Evolutionary conservation across 1,139 yeast species (phyloP).

Genomic region (Pneumocystis wakefieldiae): DNA sequence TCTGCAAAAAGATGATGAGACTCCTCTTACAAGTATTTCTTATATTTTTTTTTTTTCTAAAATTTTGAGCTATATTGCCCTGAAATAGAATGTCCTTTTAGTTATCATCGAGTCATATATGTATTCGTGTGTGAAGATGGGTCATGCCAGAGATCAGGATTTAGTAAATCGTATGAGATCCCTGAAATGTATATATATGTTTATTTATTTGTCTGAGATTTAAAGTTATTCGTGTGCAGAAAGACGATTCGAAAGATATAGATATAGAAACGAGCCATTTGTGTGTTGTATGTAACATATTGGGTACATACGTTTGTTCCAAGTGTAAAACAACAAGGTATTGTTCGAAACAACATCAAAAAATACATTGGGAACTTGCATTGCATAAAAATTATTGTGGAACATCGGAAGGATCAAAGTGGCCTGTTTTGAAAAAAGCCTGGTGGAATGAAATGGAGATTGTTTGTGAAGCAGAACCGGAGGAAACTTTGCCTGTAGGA

Average conservation of each 20-base stretch:
- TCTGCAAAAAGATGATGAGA: not conserved
- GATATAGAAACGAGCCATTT: slow-evolving; percentile 1
- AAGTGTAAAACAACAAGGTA: not conserved
- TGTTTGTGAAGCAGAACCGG: slow-evolving; percentile 7
- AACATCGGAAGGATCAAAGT: not conserved
- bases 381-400: not conserved
- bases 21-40: not conserved
- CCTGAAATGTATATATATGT: not conserved
- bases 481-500: not conserved
- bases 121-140: slow-evolving; percentile 9
- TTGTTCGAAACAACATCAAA: not conserved
- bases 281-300: not conserved
- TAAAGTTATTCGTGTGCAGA: slow-evolving; percentile 1
- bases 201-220: not conserved
- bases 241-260: slow-evolving; percentile 1
- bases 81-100: slow-evolving; percentile 3
- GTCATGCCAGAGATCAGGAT: slow-evolving; percentile 6
- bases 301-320: not conserved
- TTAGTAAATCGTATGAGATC: slow-evolving; percentile 5
- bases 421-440: not conserved
- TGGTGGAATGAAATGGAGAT: slow-evolving; percentile 7
- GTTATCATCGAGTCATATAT: slow-evolving; percentile 8
- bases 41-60: not conserved
- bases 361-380: not conserved
- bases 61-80: not conserved